A percentile compares a stretch with the other conserved stretches of the same genome.
These are phyloP conservation scores for Lipomyces kockii DNA, from an alignment of 805 yeast species.

Conservation along the genomic window DNA sequence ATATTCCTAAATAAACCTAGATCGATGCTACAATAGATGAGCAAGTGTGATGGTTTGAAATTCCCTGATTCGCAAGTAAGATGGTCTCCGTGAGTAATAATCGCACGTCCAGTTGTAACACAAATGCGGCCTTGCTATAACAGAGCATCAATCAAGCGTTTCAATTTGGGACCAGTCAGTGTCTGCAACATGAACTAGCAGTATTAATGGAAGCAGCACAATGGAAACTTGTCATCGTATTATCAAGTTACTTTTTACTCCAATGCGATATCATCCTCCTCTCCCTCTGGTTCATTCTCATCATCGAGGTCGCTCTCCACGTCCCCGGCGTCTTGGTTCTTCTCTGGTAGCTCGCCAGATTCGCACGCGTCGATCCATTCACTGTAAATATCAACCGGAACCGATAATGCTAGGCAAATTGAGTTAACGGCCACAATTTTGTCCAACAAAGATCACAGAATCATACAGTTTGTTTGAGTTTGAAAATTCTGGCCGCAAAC, in stretches of 20 bases:
- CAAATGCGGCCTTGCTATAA: neutral
- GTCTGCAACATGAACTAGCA: neutral
- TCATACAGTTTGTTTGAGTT: slow-evolving; percentile 69
- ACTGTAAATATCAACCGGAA: slow-evolving; percentile 91
- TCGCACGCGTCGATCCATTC: slow-evolving; percentile 99
- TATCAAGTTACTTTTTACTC: neutral
- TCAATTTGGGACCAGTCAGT: neutral
- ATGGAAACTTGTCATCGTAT: neutral
- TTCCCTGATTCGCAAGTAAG: neutral
- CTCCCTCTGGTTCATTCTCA: slow-evolving; percentile 25
- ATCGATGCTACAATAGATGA: neutral
- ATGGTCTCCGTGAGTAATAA: neutral
- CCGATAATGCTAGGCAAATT: slow-evolving; percentile 54
- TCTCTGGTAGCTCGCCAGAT: slow-evolving; percentile 66
- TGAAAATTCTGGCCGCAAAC: slow-evolving; percentile 95
- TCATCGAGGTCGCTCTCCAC: slow-evolving; percentile 40
- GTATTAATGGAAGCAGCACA: too few species aligned
- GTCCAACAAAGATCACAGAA: neutral
- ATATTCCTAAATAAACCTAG: neutral
- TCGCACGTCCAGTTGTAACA: neutral
- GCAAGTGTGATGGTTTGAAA: neutral
- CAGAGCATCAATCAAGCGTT: neutral
- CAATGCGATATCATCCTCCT: slow-evolving; percentile 19
- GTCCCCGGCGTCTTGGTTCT: slow-evolving; percentile 35
- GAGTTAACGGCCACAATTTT: neutral